Evolutionary conservation across 805 yeast species (phyloP), one percentile per base, ranked within the genome.

Genomic region (Nakazawaea laoshanensis): DNA sequence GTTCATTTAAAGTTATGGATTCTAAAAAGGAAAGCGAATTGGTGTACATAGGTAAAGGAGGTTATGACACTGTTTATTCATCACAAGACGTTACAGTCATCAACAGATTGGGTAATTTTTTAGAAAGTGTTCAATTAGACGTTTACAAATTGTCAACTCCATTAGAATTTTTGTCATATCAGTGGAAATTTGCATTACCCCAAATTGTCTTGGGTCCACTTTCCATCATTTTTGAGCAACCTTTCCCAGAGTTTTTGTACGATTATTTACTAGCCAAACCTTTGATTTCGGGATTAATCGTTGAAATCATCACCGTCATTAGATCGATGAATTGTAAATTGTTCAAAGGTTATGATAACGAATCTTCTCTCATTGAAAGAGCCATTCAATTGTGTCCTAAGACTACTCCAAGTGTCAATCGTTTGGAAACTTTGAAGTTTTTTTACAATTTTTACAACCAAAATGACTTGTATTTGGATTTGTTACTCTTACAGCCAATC

Each of bases 101-200:
- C 32, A 58, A 62, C 31, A 53, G 53, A 32, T 46, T 63, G 21
- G 52, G 57, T 3, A 58, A 55, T 5, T 38, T 63, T 19, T 55
- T 57, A 19, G 67, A 65, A 42, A 43, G 52, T 18, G 58, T 62
- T 24, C 53, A 56, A 36, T 56, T 66, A 29, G 65, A 65, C 29
- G 66, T 70, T 30, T 61, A 73, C 42, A 70, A 70, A 46, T 59
- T 74, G 35, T 55, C 63, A 37, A 61, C 67, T 42, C 61, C 74
- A 29, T 56, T 66, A 35, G 85, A 75, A 41, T 80, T 74, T 46
- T 59, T 73, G 53, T 70, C 77, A 9, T 78, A 78, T 46, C 92
- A 86, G 54, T 87, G 95, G 95, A 77, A 79, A 50, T 65, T 83
- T 36, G 88, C 94, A 1, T 65, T 86, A 35, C 85, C 94, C 7